A percentile compares a stretch with the other conserved stretches of the same genome.
Conservation (phyloP, 176 grass and related monocot genomes). For the Oryza nivara region DNA sequence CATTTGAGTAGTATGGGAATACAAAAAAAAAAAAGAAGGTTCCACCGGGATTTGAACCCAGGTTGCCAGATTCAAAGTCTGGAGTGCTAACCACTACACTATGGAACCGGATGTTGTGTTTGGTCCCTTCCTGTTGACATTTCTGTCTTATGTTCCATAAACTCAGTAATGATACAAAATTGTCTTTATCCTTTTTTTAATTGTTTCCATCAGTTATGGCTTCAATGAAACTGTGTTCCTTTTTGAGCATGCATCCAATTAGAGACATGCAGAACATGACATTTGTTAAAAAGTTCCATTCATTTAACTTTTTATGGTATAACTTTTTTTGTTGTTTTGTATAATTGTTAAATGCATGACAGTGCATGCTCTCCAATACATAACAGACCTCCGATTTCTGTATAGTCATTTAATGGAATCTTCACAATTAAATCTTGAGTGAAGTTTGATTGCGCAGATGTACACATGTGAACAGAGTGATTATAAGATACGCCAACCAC, state of each 20-base stretch:
- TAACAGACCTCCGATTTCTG: not conserved
- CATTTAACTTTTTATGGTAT: not conserved
- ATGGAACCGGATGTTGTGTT: slow-evolving; percentile 54
- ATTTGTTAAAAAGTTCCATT: not conserved
- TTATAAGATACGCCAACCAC: not conserved
- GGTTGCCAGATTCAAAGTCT: slow-evolving; percentile 98
- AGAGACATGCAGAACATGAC: not conserved
- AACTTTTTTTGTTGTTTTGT: too few relatives aligned
- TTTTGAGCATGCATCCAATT: not conserved
- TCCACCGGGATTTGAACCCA: slow-evolving; percentile 84
- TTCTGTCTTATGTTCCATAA: not conserved
- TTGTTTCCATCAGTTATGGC: not conserved
- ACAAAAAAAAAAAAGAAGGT: slow-evolving; percentile 43
- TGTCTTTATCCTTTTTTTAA: not conserved
- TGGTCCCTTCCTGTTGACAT: not conserved
- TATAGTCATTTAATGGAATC: not conserved
- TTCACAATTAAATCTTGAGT: not conserved
- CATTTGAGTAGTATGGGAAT: not conserved
- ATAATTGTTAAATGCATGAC: not conserved
- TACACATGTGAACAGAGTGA: not conserved
- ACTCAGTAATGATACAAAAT: not conserved
- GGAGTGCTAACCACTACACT: slow-evolving; percentile 94
- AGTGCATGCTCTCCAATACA: not conserved
- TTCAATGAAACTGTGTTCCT: not conserved
- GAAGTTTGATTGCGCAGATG: not conserved